Evolutionary conservation across 1,139 yeast species (phyloP), one percentile per base, ranked within the genome.

Genomic region (Sugiyamaella castrensis): DNA sequence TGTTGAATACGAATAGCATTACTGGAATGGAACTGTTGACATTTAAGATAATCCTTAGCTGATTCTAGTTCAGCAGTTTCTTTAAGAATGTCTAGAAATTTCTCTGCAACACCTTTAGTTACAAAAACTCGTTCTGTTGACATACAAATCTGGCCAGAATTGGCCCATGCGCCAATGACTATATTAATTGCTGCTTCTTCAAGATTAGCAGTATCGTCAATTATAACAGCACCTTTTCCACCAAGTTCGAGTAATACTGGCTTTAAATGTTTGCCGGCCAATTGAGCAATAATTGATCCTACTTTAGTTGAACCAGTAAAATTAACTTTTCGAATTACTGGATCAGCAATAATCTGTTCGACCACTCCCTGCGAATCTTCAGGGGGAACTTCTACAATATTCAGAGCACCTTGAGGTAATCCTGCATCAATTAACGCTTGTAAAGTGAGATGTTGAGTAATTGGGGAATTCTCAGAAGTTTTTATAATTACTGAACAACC

Each of bases 191-290:
- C 68, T 4, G 73, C 73, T 40, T 57, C 59, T 0, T 82, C 85
- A 37, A 87, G 61, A 61, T 86, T 85, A 30, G 92, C 89, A 65
- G 86, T 95, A n/a, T 74, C 79, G 63, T 86, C 80, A 16, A 87
- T 76, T 45, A 87, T 70, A 53, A 84, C 74, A n/a, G 95, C 89
- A 15, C 92, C 82, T 65, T 87, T 87, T 53, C 96, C 96, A 56
- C 96, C 96, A 63, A 91, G 84, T 71, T 87, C 96, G 60, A 87
- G 65, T n/a, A 94, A 81, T 32, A 85, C 82, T 8, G 88, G 87
- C 68, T 87, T 87, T 61, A 77, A 63, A 56, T 77, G 72, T 9
- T 75, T 65, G 16, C 88, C 76, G 26, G 94, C 94, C 47, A 78
- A 72, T 50, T 70, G 67, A 58, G 81, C 87, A 54, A 84, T 72